These are phyloP conservation scores for Rhododendron vialii DNA, from an alignment of 148 eudicot genomes.

Conservation along the genomic window DNA sequence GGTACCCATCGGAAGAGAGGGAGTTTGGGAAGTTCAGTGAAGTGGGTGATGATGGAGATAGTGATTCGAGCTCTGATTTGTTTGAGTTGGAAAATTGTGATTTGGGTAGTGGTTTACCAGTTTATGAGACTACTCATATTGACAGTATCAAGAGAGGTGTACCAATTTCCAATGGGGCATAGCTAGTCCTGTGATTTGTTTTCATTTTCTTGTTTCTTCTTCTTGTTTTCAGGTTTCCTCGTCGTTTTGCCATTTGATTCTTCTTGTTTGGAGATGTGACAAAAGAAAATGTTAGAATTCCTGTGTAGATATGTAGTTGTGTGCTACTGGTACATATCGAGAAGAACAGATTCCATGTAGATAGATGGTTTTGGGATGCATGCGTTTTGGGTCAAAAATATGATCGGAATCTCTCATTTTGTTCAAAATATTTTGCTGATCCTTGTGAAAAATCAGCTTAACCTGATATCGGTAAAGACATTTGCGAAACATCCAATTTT, in stretches of 20 bases:
- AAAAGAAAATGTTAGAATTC: background rate
- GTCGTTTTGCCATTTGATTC: background rate
- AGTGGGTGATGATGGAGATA: constrained; percentile 17
- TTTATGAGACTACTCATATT: constrained; percentile 37
- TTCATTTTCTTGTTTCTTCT: background rate
- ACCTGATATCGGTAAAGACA: too few relatives aligned
- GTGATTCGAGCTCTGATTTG: constrained; percentile 30
- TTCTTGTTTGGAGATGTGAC: constrained; percentile 7
- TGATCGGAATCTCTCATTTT: too few relatives aligned
- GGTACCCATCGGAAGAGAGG: background rate
- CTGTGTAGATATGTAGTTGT: background rate
- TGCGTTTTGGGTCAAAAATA: too few relatives aligned
- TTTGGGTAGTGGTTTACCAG: constrained; percentile 25
- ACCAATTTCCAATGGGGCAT: constrained; percentile 45
- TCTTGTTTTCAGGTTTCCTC: background rate
- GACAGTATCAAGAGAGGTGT: constrained; percentile 59
- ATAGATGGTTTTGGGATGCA: too few relatives aligned
- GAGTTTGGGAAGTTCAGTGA: constrained; percentile 7
- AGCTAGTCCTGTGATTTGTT: constrained; percentile 4
- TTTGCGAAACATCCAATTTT: too few relatives aligned
- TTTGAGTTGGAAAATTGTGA: constrained; percentile 22
- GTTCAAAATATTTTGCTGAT: too few relatives aligned
- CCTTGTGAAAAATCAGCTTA: too few relatives aligned
- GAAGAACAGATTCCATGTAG: too few relatives aligned
- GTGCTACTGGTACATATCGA: too few relatives aligned